Evolutionary conservation across 192 early-diverging fungal genomes (phyloP).

Genomic region (Linnemannia schmuckeri): DNA sequence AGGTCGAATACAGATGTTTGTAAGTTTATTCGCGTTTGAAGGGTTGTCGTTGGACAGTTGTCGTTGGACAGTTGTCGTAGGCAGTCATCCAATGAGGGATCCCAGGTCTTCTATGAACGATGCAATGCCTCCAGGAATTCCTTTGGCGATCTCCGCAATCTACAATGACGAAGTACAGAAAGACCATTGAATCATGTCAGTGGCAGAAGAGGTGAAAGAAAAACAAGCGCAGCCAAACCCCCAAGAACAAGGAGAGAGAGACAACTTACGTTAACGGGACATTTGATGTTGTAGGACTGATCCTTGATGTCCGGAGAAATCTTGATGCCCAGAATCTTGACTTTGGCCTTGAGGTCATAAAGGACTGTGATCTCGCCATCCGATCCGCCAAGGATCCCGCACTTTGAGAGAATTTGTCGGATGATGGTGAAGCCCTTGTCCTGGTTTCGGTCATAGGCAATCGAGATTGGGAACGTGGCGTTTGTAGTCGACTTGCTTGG

Average conservation of each 20-base stretch:
- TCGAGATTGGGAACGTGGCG: conserved; percentile 26
- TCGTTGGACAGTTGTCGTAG: too few relatives aligned
- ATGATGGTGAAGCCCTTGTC: conserved; percentile 43
- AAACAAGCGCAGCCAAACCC: background rate
- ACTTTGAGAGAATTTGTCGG: conserved; percentile 17
- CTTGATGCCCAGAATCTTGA: conserved; percentile 32
- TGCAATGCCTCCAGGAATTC: conserved; percentile 19
- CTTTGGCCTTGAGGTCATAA: conserved; percentile 30
- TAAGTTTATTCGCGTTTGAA: too few relatives aligned
- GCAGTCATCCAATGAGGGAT: background rate
- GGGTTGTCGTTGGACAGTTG: too few relatives aligned
- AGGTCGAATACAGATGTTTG: too few relatives aligned
- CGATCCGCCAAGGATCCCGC: conserved; percentile 26
- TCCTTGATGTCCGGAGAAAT: conserved; percentile 19
- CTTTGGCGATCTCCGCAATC: conserved; percentile 19
- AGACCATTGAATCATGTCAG: background rate
- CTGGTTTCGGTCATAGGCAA: conserved; percentile 18
- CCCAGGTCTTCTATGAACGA: background rate
- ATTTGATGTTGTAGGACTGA: conserved; percentile 8
- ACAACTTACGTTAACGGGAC: conserved; percentile 41
- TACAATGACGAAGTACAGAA: background rate
- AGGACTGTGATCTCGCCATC: conserved; percentile 17
- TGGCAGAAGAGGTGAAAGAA: background rate
- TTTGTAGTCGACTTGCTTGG: conserved; percentile 21
- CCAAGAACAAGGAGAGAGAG: background rate